phyloP scores from a whole-genome alignment of 2,329 filamentous ascomycete species.

The Aureobasidium sp. region DNA sequence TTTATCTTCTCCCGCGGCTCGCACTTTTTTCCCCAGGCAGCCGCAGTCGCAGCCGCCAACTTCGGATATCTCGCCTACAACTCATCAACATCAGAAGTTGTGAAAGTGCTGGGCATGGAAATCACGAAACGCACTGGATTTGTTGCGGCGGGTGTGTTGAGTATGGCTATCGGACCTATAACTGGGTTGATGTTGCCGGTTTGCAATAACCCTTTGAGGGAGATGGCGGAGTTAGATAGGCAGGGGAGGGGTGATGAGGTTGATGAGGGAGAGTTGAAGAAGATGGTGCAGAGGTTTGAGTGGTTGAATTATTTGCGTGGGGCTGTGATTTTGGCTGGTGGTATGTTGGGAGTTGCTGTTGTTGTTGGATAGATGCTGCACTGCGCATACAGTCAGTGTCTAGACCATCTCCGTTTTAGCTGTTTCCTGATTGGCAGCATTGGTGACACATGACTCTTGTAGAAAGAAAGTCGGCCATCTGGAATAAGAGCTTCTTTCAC shows the following conservation, averaged over 20 bases:
- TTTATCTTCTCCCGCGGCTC: slow-evolving; percentile 1
- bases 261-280: not conserved
- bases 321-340: not conserved
- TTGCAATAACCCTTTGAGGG: not conserved
- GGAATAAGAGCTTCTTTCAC: no score
- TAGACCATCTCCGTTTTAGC: no score
- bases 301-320: slow-evolving; percentile 3
- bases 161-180: not conserved
- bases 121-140: not conserved
- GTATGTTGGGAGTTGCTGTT: not conserved
- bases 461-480: no score
- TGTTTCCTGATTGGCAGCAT: no score
- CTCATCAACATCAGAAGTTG: not conserved
- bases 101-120: not conserved
- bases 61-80: not conserved
- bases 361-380: not conserved
- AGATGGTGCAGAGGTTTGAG: not conserved
- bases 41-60: not conserved
- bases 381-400: no score
- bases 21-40: not conserved
- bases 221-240: not conserved
- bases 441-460: no score
- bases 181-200: slow-evolving; percentile 4
- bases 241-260: not conserved
- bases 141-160: not conserved